phyloP scores from a whole-genome alignment of 2,329 filamentous ascomycete genomes.

The Plectosphaerella cucumerina region DNA sequence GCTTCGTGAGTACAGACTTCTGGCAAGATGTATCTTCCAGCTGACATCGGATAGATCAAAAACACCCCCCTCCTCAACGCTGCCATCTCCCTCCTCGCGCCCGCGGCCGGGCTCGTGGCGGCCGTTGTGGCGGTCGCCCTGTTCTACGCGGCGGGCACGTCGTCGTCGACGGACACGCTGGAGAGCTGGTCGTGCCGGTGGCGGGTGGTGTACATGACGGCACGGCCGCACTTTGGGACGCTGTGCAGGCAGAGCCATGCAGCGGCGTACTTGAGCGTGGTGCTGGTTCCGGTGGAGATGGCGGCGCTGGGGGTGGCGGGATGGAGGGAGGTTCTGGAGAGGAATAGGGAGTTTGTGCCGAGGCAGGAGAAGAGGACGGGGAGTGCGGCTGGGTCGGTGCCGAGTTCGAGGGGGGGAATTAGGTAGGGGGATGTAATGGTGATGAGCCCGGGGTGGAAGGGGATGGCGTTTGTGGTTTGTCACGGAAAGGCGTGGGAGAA shows the following conservation, averaged over 20 bases:
- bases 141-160: conserved; percentile 54
- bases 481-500: no score
- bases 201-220: conserved; percentile 46
- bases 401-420: not conserved
- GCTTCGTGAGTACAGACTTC: conserved; percentile 40
- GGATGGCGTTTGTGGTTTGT: not conserved
- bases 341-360: conserved; percentile 21
- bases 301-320: conserved; percentile 41
- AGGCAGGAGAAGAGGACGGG: not conserved
- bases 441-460: not conserved
- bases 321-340: conserved; percentile 40
- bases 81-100: conserved; percentile 19
- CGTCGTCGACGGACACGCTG: conserved; percentile 47
- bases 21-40: not conserved
- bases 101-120: conserved; percentile 26
- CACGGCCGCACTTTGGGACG: conserved; percentile 49
- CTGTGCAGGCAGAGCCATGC: conserved; percentile 54
- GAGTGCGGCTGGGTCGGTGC: not conserved
- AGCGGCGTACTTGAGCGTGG: conserved; percentile 47
- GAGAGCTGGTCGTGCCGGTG: conserved; percentile 63
- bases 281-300: conserved; percentile 54
- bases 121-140: conserved; percentile 51
- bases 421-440: not conserved
- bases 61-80: conserved; percentile 4
- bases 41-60: conserved; percentile 7